These are phyloP conservation scores for Zygoascus bituminiphila DNA, from an alignment of 805 yeast genomes.

Conservation along the genomic window DNA sequence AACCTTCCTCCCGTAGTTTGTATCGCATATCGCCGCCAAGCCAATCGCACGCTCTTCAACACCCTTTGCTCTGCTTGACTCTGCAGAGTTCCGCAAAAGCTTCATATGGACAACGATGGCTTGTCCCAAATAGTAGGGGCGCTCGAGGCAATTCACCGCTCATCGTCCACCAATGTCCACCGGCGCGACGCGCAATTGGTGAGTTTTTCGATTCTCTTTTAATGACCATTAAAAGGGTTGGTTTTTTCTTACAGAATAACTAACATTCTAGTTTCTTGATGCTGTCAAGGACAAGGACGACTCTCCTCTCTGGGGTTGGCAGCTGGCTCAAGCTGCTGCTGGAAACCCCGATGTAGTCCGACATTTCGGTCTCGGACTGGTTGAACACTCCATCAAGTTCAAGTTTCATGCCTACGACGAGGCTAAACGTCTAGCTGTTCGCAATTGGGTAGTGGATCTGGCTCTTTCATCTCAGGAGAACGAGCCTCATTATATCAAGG, in stretches of 20 bases:
- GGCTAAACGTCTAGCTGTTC: constrained; percentile 55
- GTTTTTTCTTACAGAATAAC: background rate
- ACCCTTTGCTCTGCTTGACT: too few relatives aligned
- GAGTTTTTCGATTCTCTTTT: constrained; percentile 10
- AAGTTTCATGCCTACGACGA: constrained; percentile 48
- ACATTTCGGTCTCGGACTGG: constrained; percentile 79
- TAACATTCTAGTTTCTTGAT: constrained; percentile 48
- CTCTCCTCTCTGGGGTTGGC: constrained; percentile 89
- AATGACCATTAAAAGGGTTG: background rate
- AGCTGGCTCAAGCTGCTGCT: constrained; percentile 59
- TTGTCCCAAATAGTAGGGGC: constrained; percentile 71
- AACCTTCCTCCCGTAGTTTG: too few relatives aligned
- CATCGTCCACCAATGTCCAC: constrained; percentile 24
- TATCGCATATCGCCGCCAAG: too few relatives aligned
- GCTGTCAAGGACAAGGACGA: constrained; percentile 67
- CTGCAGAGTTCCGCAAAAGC: background rate
- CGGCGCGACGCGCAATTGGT: constrained; percentile 46
- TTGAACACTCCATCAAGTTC: constrained; percentile 61
- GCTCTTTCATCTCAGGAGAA: constrained; percentile 46
- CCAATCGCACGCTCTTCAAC: too few relatives aligned
- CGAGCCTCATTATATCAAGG: constrained; percentile 87
- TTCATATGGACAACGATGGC: constrained; percentile 35
- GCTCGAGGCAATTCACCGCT: constrained; percentile 37
- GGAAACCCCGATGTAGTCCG: constrained; percentile 63
- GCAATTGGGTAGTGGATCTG: constrained; percentile 80